Percentiles rank a stretch among this genome's conserved stretches.
phyloP scores from a whole-genome alignment of 352 stramenopile genomes.

The Phytophthora multivora region DNA sequence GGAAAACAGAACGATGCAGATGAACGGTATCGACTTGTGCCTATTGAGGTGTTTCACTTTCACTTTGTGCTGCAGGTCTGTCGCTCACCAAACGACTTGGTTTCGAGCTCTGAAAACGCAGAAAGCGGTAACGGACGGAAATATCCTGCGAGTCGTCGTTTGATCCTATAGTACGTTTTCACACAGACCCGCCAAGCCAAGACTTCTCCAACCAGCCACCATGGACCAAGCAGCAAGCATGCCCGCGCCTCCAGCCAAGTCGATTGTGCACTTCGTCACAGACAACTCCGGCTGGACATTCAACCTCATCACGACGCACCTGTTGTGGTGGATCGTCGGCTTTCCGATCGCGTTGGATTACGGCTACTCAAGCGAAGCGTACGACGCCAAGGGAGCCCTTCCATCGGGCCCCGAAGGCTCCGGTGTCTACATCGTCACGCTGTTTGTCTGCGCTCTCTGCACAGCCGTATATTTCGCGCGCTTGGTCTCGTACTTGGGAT shows the following conservation, averaged over 20 bases:
- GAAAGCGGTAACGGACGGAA: slow-evolving; percentile 27
- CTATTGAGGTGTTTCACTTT: slow-evolving; percentile 3
- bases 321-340: slow-evolving; percentile 84
- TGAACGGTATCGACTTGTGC: slow-evolving; percentile 18
- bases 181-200: slow-evolving; percentile 15
- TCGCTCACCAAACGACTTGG: neutral
- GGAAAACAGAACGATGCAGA: slow-evolving; percentile 19
- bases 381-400: slow-evolving; percentile 77
- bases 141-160: slow-evolving; percentile 18
- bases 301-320: slow-evolving; percentile 82
- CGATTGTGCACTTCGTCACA: slow-evolving; percentile 61
- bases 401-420: slow-evolving; percentile 78
- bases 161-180: slow-evolving; percentile 1
- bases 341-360: slow-evolving; percentile 80
- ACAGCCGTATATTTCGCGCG: slow-evolving; percentile 66
- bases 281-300: slow-evolving; percentile 87
- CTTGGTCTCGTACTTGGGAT: slow-evolving; percentile 61
- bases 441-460: slow-evolving; percentile 78
- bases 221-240: slow-evolving; percentile 27
- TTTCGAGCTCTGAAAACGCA: slow-evolving; percentile 7
- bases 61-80: neutral
- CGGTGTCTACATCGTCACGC: slow-evolving; percentile 80
- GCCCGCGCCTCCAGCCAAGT: slow-evolving; percentile 27
- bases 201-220: neutral
- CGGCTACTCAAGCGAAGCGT: slow-evolving; percentile 79